Evolutionary conservation across 805 yeast genomes (phyloP), one percentile per base, ranked within the genome.

Genomic region (Barnettozyma sp.): DNA sequence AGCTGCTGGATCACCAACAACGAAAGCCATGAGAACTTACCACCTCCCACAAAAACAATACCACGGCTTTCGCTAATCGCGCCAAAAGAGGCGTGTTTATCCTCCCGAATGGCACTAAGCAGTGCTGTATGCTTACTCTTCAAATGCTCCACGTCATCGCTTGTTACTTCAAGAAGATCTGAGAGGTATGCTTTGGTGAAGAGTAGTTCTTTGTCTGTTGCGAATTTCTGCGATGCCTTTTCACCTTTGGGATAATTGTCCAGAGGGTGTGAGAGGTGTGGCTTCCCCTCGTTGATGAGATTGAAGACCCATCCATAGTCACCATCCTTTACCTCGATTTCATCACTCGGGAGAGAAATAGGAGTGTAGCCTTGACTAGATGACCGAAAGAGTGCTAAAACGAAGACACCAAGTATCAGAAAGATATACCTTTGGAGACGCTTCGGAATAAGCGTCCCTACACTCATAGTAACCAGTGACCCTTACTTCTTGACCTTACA

Each of bases 11-110:
- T 68, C 7, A 81, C 74, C 16, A 79, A 62, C 26, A 82, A 57
- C 12, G 84, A 70, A 40, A 78, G 66, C 73, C 88, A 82, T 43
- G 82, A 77, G 56, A 76, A 80, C 43, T 70, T 72, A 4, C 84
- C 84, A 27, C 92, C 92, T 15, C 87, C 88, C 24, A 82, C 86
- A 51, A 66, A 75, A 23, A 71, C 90, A 19, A 76, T 67, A 2
- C 83, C 83, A 21, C 67, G 63, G 2, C 73, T 69, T 33, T 60
- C 59, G 4, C 60, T 19, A 6, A 33, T 30, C 18, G 20, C 17
- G 18, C 40, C 40, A 25, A 37, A 37, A 8, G 19, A 15, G 5
- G 17, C 17, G 14, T 33, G 40, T 7, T 19, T n/a, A 4, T 74
- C 67, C 4, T 51, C 39, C 6, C 55, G 28, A 14, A 50, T 62